Evolutionary conservation across 192 early-diverging fungal species (phyloP).

Genomic region (Lobosporangium transversale): DNA sequence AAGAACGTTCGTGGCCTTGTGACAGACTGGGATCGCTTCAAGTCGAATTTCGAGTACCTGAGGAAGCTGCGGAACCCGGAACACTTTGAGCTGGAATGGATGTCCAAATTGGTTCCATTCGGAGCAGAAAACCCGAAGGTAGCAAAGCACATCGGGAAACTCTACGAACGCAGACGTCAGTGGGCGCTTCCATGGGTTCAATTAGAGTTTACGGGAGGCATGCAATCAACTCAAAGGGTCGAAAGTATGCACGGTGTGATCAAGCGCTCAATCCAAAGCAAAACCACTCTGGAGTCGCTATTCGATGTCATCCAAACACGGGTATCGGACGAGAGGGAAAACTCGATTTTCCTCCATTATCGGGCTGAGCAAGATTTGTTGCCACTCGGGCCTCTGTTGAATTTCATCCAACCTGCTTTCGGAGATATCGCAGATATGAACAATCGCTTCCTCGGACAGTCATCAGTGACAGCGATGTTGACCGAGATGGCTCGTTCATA

Average conservation of each 20-base stretch:
- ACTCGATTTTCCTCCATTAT: too few species aligned
- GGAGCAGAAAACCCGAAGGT: not conserved
- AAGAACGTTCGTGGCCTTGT: not conserved
- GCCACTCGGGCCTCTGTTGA: too few species aligned
- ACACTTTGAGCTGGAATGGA: conserved; percentile 7
- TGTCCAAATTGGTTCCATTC: not conserved
- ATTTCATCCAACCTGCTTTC: too few species aligned
- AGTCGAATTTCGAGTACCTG: not conserved
- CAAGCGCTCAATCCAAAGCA: too few species aligned
- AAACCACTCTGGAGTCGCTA: too few species aligned
- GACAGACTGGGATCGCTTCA: not conserved
- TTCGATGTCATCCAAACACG: too few species aligned
- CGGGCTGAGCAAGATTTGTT: too few species aligned
- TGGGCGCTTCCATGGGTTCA: conserved; percentile 4
- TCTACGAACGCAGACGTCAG: not conserved
- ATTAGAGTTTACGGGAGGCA: conserved; percentile 9
- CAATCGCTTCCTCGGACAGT: too few species aligned
- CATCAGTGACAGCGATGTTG: too few species aligned
- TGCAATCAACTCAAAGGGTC: conserved; percentile 19
- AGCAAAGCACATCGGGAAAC: not conserved
- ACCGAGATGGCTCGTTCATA: too few species aligned
- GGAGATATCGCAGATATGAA: too few species aligned
- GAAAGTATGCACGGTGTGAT: not conserved
- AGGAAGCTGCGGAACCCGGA: not conserved
- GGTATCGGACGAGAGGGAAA: too few species aligned